Base-by-base conservation (phyloP, 179 eudicot species). In the Beta lomatogona region DNA sequence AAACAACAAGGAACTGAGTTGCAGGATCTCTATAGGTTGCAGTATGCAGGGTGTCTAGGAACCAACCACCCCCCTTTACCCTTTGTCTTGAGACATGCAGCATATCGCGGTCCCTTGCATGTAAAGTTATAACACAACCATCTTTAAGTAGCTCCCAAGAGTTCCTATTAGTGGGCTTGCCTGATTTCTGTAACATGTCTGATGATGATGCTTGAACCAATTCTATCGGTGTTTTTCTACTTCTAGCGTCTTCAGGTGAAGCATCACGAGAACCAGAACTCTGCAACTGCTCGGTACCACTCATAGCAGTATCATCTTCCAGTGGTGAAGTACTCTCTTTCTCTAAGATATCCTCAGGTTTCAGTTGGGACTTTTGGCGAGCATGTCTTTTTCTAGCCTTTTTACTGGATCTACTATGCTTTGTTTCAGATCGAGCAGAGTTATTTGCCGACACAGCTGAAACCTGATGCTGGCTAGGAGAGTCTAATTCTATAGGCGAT, bases 1-100 rank as follows among this genome's bases (percentile, higher is more conserved):
- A 88, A 82, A 87, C 94, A 84, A 92, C 89, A 50, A 96, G 97
- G 86, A 96, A 93, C 81, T 96, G 99, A 66, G 98, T 97, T 68
- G 98, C 98, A 69, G 99, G 99, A 81, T 96, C 99, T 88, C 98
- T 90, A 88, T 82, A 90, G 59, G 99, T 88, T 59, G 93, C 99
- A 89, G 81, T 82, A 54, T 92, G 83, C 88, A 92, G 71, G 19
- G 91, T 85, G 85, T 96, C 99, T 31, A 96, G 85, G 83, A 96
- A 96, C 98, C 98, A 96, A 80, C 97, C 99, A 75, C 98, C 99
- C 4, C 95, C 98, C 85, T 91, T 86, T 53, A 88, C 91, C 85
- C 99, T 90, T 83, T 94, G 99, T 88, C 97, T 90, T 44, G 99
- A 96, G 63, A 96, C 90, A 85, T 93, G 93, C 80, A 94, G 89